Base-by-base conservation (phyloP, 2,329 filamentous ascomycete genomes). In the Cercospora sp. region DNA sequence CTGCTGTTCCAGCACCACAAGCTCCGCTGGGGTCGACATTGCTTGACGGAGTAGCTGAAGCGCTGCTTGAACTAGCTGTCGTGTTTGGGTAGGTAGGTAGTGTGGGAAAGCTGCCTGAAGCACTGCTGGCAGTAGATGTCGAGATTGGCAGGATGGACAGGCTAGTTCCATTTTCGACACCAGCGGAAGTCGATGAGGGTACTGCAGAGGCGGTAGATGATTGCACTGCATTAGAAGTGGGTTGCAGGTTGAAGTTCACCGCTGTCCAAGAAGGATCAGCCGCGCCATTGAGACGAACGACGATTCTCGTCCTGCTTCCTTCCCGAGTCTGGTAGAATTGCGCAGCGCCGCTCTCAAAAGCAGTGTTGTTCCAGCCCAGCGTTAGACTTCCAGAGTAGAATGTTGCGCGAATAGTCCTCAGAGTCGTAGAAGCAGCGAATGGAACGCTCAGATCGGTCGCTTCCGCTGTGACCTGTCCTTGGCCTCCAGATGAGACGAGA, bases 361-460 rank as follows among this genome's bases (percentile, higher is more conserved):
- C 71, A 1, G 73, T 62, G 60, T 78, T 78, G 7, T 71, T 75
- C 78, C 78, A 80, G 28, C 69, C 69, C 20, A 80, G 66, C 36
- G 67, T 66, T 13, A 74, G 71, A 31, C 74, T 71, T 18, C 64
- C 58, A 7, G 76, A 74, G 13, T 64, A 68, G 64, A 80, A 79
- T 3, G 62, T 71, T 1, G 73, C 75, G 42, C 68, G 74, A 62
- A 79, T 78, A 6, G 74, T 59, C 5, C 71, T 71, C 10, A 72
- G 48, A 3, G 65, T 69, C 12, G 67, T 31, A 13, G 71, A 71
- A 12, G 75, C 62, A 7, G 73, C 73, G 33, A 79, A 79, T 9
- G 74, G 67, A 36, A 75, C 65, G 36, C 68, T 73, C 26, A 65
- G 59, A 2, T 75, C 69, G 20, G 70, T 70, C 7, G 60, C 23